These are phyloP conservation scores for Lasiosphaeris hirsuta DNA, from an alignment of 495 filamentous ascomycete genomes.

Conservation along the genomic window DNA sequence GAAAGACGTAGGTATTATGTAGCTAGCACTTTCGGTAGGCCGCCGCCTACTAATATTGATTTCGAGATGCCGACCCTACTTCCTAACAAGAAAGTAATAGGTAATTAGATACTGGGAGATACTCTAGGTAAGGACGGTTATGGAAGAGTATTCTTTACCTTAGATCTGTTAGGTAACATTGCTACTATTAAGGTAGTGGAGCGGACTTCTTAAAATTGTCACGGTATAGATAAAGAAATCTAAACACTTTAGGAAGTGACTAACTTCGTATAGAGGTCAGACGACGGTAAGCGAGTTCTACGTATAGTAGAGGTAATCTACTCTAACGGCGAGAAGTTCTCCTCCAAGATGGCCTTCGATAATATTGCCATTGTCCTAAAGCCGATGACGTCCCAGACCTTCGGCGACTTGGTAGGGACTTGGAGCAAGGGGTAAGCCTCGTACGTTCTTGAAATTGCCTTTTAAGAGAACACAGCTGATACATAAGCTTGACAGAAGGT, in stretches of 20 bases:
- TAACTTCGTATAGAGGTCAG: slow-evolving; percentile 5
- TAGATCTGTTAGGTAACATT: background rate
- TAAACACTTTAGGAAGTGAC: background rate
- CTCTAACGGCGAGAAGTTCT: background rate
- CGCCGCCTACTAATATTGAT: background rate
- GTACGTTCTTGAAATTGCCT: slow-evolving; percentile 5
- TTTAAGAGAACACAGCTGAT: slow-evolving; percentile 4
- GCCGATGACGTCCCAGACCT: background rate
- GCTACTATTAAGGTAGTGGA: no score
- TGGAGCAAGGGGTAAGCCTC: slow-evolving; percentile 4
- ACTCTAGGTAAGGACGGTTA: background rate
- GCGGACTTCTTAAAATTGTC: no score
- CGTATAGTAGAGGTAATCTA: slow-evolving; percentile 3
- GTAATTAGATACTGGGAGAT: slow-evolving; percentile 3
- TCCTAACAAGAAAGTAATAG: background rate
- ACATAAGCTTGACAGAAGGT: slow-evolving; percentile 5
- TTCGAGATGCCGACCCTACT: slow-evolving; percentile 3
- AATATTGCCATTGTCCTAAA: slow-evolving; percentile 2
- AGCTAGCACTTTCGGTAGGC: background rate
- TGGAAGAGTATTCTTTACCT: background rate
- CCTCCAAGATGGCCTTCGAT: slow-evolving; percentile 5
- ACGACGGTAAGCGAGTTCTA: slow-evolving; percentile 2
- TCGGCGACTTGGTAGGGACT: slow-evolving; percentile 5
- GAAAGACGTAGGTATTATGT: background rate
- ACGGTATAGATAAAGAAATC: no score